Evolutionary conservation across 2,329 filamentous ascomycete species (phyloP).

Genomic region (Fusarium acutatum): DNA sequence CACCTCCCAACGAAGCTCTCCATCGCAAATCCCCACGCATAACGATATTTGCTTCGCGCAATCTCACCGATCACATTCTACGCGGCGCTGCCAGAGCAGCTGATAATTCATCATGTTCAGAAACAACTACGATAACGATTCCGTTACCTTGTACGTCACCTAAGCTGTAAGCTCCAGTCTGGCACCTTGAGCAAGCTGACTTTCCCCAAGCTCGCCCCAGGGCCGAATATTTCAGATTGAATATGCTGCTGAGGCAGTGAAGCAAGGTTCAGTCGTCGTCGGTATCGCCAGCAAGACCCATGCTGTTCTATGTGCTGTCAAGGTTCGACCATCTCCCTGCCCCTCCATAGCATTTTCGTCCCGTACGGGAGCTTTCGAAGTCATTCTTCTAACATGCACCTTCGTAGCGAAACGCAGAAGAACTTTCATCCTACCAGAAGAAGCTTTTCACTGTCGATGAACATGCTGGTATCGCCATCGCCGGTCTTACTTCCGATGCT

Average conservation of each 20-base stretch:
- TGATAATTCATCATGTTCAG: constrained; percentile 77
- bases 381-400: constrained; percentile 6
- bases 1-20: constrained; percentile 27
- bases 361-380: background rate
- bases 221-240: constrained; percentile 99
- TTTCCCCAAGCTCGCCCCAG: constrained; percentile 82
- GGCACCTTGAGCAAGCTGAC: constrained; percentile 37
- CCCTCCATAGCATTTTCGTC: constrained; percentile 13
- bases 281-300: constrained; percentile 98
- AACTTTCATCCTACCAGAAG: constrained; percentile 99
- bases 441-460: constrained; percentile 98
- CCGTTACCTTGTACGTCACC: constrained; percentile 90
- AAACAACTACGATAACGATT: constrained; percentile 99
- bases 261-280: constrained; percentile 98
- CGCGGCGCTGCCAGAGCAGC: constrained; percentile 36
- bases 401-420: constrained; percentile 91
- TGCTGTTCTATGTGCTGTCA: constrained; percentile 92
- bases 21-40: constrained; percentile 22
- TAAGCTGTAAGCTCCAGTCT: constrained; percentile 31
- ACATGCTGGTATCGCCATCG: constrained; percentile 94
- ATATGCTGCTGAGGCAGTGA: constrained; percentile 98
- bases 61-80: constrained; percentile 5
- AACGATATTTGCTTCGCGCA: background rate
- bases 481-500: constrained; percentile 95
- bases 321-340: constrained; percentile 66